phyloP scores from a whole-genome alignment of 805 yeast species.

The Kluyveromyces nonfermentans region DNA sequence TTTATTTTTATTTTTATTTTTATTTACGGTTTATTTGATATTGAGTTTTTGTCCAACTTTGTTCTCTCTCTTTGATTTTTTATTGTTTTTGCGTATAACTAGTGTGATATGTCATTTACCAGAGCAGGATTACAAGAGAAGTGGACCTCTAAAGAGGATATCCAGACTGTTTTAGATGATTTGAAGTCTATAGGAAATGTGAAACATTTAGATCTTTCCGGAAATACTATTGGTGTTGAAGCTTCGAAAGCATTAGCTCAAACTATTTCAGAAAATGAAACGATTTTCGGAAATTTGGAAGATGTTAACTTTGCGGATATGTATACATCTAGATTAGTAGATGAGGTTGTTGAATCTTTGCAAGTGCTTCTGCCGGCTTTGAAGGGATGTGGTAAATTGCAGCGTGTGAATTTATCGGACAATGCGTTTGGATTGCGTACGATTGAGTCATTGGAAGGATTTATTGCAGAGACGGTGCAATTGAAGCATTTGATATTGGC shows the following conservation, averaged over 20 bases:
- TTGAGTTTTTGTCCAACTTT: background rate
- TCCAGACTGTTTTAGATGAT: constrained; percentile 57
- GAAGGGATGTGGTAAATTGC: constrained; percentile 55
- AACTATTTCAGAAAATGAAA: constrained; percentile 33
- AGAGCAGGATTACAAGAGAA: constrained; percentile 30
- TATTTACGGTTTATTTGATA: no score
- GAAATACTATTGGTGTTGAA: constrained; percentile 90
- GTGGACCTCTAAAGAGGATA: constrained; percentile 63
- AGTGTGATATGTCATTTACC: constrained; percentile 1
- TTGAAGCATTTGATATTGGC: constrained; percentile 81
- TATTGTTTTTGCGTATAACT: no score
- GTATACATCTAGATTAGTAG: constrained; percentile 88
- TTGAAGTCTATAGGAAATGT: constrained; percentile 32
- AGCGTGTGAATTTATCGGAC: constrained; percentile 76
- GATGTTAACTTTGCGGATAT: constrained; percentile 84
- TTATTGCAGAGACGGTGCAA: constrained; percentile 63
- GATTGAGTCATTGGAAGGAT: constrained; percentile 77
- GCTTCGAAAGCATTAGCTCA: constrained; percentile 69
- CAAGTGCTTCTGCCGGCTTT: constrained; percentile 64
- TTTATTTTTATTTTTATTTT: no score
- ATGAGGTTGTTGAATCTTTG: constrained; percentile 85
- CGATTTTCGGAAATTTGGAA: constrained; percentile 37
- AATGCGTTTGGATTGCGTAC: constrained; percentile 97
- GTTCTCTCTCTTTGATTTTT: no score
- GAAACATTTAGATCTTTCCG: constrained; percentile 68